Conservation (phyloP, 805 yeast genomes). For the Helenozyma rhizophorensis region DNA sequence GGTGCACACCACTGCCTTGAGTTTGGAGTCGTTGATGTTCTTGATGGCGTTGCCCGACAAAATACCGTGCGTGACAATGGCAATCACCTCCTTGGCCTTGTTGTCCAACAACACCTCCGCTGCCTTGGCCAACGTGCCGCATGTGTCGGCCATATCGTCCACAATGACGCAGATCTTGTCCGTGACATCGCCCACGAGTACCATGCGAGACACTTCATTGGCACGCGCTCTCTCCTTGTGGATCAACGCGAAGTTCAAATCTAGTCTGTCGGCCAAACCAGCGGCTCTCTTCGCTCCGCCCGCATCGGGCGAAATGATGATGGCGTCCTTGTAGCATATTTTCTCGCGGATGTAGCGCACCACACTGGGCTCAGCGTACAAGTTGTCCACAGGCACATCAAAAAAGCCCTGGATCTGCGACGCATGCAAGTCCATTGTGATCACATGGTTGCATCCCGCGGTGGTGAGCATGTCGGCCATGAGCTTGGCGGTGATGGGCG, state of each 20-base stretch:
- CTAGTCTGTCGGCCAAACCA: slow-evolving; percentile 72
- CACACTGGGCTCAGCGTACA: slow-evolving; percentile 81
- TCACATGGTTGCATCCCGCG: slow-evolving; percentile 83
- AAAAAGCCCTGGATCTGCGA: slow-evolving; percentile 86
- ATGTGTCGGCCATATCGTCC: slow-evolving; percentile 89
- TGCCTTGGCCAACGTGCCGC: slow-evolving; percentile 82
- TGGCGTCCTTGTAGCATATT: slow-evolving; percentile 55
- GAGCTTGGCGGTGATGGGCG: slow-evolving; percentile 80
- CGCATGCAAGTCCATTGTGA: slow-evolving; percentile 87
- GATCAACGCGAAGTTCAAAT: slow-evolving; percentile 75
- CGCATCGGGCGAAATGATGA: slow-evolving; percentile 81
- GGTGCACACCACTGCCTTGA: slow-evolving; percentile 71
- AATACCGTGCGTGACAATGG: slow-evolving; percentile 81
- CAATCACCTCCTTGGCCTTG: slow-evolving; percentile 68
- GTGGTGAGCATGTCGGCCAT: slow-evolving; percentile 80
- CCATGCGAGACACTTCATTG: slow-evolving; percentile 81
- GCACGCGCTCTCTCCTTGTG: slow-evolving; percentile 83
- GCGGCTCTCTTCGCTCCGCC: slow-evolving; percentile 93
- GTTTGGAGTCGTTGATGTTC: slow-evolving; percentile 63
- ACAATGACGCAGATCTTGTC: slow-evolving; percentile 73
- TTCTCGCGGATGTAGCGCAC: slow-evolving; percentile 68
- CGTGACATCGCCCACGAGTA: slow-evolving; percentile 77
- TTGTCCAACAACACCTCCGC: slow-evolving; percentile 69
- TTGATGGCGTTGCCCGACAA: slow-evolving; percentile 70
- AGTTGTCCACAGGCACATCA: slow-evolving; percentile 76